phyloP scores from a whole-genome alignment of 164 flowering plant species.

The Brasenia schreberi region DNA sequence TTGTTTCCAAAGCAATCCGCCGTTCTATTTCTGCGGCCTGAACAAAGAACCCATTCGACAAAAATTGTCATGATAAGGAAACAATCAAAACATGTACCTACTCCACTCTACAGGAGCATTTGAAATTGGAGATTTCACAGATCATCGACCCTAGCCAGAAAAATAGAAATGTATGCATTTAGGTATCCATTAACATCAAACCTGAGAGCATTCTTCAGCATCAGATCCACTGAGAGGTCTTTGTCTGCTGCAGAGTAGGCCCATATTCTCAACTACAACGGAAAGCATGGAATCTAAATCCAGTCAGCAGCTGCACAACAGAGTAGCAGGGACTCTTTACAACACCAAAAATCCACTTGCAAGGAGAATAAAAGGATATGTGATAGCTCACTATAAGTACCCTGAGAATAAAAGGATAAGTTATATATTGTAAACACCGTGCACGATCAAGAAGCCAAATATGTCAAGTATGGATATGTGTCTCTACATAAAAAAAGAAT shows the following conservation, averaged over 20 bases:
- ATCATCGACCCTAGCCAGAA: not conserved
- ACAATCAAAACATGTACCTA: not conserved
- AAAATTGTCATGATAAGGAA: not conserved
- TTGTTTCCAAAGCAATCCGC: conserved; percentile 86
- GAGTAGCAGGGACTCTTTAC: not conserved
- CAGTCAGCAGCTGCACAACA: not conserved
- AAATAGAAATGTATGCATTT: too few species aligned
- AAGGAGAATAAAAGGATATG: not conserved
- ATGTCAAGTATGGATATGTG: too few species aligned
- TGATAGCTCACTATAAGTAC: too few species aligned
- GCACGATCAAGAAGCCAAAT: too few species aligned
- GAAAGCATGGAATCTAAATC: conserved; percentile 39
- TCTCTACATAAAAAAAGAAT: too few species aligned
- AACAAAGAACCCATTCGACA: conserved; percentile 1
- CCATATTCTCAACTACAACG: conserved; percentile 44
- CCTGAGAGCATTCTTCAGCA: conserved; percentile 79
- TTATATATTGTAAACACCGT: too few species aligned
- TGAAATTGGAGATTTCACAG: not conserved
- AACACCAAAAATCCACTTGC: not conserved
- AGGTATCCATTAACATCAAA: conserved; percentile 4
- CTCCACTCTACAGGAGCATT: not conserved
- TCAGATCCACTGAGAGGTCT: conserved; percentile 40
- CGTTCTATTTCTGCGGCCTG: conserved; percentile 96
- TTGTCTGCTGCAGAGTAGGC: conserved; percentile 75
- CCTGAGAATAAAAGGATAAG: too few species aligned